Evolutionary conservation across 1,284 basidiomycete species (phyloP).

Genomic region (Tilletia indica): DNA sequence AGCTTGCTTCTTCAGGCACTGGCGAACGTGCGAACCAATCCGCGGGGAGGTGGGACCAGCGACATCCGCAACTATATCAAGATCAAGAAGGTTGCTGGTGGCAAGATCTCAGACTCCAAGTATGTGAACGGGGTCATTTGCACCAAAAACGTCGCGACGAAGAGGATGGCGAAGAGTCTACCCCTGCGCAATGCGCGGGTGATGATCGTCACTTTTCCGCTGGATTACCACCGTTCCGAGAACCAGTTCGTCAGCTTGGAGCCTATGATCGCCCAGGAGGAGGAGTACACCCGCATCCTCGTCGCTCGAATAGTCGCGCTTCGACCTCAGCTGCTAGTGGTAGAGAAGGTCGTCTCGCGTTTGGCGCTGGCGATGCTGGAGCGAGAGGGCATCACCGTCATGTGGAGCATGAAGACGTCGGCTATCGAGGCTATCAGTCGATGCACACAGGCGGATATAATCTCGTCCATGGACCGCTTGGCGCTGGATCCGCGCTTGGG

Average conservation of each 20-base stretch:
- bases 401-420: slow-evolving; percentile 81
- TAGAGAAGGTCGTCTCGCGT: slow-evolving; percentile 86
- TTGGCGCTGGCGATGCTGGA: slow-evolving; percentile 87
- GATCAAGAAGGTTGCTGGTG: slow-evolving; percentile 97
- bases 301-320: slow-evolving; percentile 84
- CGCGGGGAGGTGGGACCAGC: slow-evolving; percentile 71
- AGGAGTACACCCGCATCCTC: slow-evolving; percentile 86
- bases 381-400: slow-evolving; percentile 83
- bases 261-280: slow-evolving; percentile 87
- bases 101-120: slow-evolving; percentile 84
- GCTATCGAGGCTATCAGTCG: slow-evolving; percentile 84
- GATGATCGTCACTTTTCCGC: slow-evolving; percentile 91
- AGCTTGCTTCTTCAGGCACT: slow-evolving; percentile 46
- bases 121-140: slow-evolving; percentile 79
- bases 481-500: slow-evolving; percentile 86
- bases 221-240: slow-evolving; percentile 91
- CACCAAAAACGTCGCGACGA: slow-evolving; percentile 96
- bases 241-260: slow-evolving; percentile 92
- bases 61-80: slow-evolving; percentile 94
- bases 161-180: slow-evolving; percentile 63
- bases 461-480: slow-evolving; percentile 91
- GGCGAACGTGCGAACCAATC: slow-evolving; percentile 52
- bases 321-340: slow-evolving; percentile 87
- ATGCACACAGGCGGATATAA: slow-evolving; percentile 91
- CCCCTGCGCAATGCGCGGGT: slow-evolving; percentile 76